phyloP scores from a whole-genome alignment of 208 protist genomes.

The Phytomonas sp. region DNA sequence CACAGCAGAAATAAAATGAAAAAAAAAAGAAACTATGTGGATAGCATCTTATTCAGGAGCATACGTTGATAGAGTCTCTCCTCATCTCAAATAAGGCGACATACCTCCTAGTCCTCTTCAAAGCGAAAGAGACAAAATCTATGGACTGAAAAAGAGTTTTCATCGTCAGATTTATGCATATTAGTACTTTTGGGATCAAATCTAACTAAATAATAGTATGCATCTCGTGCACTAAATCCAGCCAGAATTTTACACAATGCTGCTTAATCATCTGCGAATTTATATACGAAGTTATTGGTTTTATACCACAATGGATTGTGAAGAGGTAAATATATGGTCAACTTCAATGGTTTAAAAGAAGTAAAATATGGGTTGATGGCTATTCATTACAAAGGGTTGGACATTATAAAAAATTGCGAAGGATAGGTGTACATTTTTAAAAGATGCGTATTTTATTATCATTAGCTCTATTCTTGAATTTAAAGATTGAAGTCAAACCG shows the following conservation, averaged over 20 bases:
- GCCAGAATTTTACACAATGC: not conserved
- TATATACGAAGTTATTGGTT: not conserved
- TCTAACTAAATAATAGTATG: not conserved
- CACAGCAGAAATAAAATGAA: not conserved
- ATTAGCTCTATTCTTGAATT: not conserved
- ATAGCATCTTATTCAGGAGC: not conserved
- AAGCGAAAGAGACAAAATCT: not conserved
- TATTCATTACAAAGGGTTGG: not conserved
- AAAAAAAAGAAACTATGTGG: not conserved
- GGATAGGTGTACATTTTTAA: not conserved
- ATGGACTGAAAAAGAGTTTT: not conserved
- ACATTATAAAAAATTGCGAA: not conserved
- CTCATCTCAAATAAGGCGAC: not conserved
- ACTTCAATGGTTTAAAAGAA: not conserved
- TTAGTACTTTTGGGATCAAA: not conserved
- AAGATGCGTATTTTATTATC: not conserved
- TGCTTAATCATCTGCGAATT: not conserved
- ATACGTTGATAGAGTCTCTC: not conserved
- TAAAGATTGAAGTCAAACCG: not conserved
- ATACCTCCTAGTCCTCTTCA: not conserved
- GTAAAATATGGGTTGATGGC: not conserved
- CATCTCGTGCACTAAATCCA: not conserved
- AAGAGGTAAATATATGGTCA: not conserved
- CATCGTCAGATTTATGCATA: not conserved
- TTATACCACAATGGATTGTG: not conserved